These are phyloP conservation scores for Claviceps paspali DNA, from an alignment of 2,329 filamentous ascomycete species.

Conservation along the genomic window DNA sequence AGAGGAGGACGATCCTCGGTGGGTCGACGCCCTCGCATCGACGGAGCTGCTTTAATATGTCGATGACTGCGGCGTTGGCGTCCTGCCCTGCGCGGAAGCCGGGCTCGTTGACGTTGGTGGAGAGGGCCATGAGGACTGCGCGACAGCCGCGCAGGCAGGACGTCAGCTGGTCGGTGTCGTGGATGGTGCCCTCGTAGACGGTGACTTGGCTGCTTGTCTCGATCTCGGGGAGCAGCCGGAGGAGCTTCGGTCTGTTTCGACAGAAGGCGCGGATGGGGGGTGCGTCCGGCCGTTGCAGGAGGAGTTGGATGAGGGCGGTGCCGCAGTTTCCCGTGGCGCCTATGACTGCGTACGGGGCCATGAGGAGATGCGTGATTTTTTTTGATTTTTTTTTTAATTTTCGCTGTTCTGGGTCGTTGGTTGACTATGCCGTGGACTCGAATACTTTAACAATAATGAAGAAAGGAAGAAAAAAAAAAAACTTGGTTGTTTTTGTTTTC, in stretches of 20 bases:
- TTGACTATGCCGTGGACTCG: too few relatives aligned
- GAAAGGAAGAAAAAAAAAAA: too few relatives aligned
- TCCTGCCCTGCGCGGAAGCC: conserved; percentile 23
- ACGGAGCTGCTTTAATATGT: conserved; percentile 11
- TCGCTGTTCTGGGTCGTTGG: too few relatives aligned
- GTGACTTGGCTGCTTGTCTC: conserved; percentile 16
- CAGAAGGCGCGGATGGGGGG: conserved; percentile 27
- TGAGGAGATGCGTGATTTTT: too few relatives aligned
- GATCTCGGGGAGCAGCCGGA: conserved; percentile 16
- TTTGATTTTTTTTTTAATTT: too few relatives aligned
- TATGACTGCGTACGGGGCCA: conserved; percentile 20
- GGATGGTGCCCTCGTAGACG: conserved; percentile 26
- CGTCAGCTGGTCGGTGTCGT: conserved; percentile 22
- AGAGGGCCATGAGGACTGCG: conserved; percentile 25
- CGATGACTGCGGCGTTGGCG: conserved; percentile 18
- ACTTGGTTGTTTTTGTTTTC: too few relatives aligned
- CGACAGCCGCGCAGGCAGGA: conserved; percentile 9
- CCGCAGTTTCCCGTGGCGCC: conserved; percentile 30
- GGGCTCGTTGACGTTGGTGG: conserved; percentile 29
- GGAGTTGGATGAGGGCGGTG: conserved; percentile 21
- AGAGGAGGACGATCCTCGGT: conserved; percentile 24
- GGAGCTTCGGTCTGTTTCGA: conserved; percentile 25
- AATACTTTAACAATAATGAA: too few relatives aligned
- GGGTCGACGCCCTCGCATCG: background rate
- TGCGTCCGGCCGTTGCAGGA: conserved; percentile 17